Conservation (phyloP, 2,329 filamentous ascomycete species). For the Colletotrichum viniferum region DNA sequence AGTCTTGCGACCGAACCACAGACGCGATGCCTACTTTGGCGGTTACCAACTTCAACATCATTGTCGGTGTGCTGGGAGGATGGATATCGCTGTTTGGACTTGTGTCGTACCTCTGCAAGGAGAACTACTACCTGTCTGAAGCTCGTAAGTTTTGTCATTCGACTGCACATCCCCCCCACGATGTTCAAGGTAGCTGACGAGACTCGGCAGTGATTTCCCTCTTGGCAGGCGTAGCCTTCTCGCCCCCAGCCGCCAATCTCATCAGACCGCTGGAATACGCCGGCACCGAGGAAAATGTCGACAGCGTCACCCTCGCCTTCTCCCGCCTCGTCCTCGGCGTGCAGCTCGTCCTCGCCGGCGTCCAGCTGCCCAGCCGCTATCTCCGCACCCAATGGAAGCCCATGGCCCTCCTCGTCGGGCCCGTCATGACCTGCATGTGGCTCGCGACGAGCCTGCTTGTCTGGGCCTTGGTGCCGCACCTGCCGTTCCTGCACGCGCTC, state of each 20-base stretch:
- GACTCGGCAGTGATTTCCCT: conserved; percentile 75
- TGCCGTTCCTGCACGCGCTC: conserved; percentile 78
- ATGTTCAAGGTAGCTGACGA: background rate
- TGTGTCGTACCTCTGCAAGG: conserved; percentile 88
- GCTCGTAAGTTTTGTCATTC: conserved; percentile 64
- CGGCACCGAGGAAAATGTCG: conserved; percentile 58
- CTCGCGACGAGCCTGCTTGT: conserved; percentile 77
- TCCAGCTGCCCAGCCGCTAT: conserved; percentile 86
- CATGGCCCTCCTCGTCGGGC: conserved; percentile 76
- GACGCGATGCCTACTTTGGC: conserved; percentile 44
- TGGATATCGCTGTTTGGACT: conserved; percentile 91
- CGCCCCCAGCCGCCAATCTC: conserved; percentile 77
- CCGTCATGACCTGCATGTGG: conserved; percentile 90
- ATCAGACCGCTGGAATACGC: conserved; percentile 80
- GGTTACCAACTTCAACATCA: conserved; percentile 71
- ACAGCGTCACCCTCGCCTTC: conserved; percentile 80
- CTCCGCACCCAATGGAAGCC: conserved; percentile 79
- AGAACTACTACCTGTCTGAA: conserved; percentile 90
- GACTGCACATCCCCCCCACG: background rate
- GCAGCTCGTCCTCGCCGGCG: conserved; percentile 85
- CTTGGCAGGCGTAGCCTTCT: conserved; percentile 78
- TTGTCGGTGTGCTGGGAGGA: conserved; percentile 79
- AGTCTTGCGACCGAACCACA: background rate
- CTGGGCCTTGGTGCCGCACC: conserved; percentile 74
- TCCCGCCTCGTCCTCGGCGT: conserved; percentile 86